These are phyloP conservation scores for Botryotinia narcissicola DNA, from an alignment of 2,329 filamentous ascomycete genomes.

Conservation along the genomic window DNA sequence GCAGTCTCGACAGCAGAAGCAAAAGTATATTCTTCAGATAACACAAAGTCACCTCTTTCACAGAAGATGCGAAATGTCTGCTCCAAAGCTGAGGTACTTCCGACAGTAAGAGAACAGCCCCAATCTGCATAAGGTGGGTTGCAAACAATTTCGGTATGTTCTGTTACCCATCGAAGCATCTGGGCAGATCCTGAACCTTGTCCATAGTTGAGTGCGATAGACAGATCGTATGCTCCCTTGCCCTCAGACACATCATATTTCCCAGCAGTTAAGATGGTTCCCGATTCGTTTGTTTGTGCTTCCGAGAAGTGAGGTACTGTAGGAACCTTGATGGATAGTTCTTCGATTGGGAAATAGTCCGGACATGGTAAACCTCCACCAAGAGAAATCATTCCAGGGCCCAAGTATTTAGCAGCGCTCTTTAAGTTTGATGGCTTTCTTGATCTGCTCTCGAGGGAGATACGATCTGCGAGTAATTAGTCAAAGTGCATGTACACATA, in stretches of 20 bases:
- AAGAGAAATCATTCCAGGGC: slow-evolving; percentile 81
- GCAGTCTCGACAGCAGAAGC: slow-evolving; percentile 66
- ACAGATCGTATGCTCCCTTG: slow-evolving; percentile 63
- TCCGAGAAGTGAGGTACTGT: slow-evolving; percentile 68
- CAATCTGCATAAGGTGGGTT: slow-evolving; percentile 88
- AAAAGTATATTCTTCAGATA: slow-evolving; percentile 93
- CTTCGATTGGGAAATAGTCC: slow-evolving; percentile 89
- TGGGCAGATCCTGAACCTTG: slow-evolving; percentile 84
- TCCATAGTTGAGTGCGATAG: slow-evolving; percentile 89
- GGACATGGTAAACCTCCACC: slow-evolving; percentile 87
- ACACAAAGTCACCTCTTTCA: slow-evolving; percentile 69
- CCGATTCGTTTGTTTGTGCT: slow-evolving; percentile 58
- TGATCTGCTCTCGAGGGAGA: slow-evolving; percentile 61
- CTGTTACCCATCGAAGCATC: slow-evolving; percentile 84
- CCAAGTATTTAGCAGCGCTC: slow-evolving; percentile 27
- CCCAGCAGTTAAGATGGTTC: slow-evolving; percentile 62
- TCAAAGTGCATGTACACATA: slow-evolving; percentile 22
- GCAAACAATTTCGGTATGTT: slow-evolving; percentile 91
- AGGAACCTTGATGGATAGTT: slow-evolving; percentile 72
- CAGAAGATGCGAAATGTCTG: slow-evolving; percentile 81
- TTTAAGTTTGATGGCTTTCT: slow-evolving; percentile 64
- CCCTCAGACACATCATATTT: slow-evolving; percentile 78
- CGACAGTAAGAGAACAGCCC: slow-evolving; percentile 78
- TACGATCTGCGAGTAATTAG: slow-evolving; percentile 42
- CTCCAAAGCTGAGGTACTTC: slow-evolving; percentile 83